Evolutionary conservation across 805 yeast genomes (phyloP), one percentile per base, ranked within the genome.

Genomic region (Candida arabinofermentans): DNA sequence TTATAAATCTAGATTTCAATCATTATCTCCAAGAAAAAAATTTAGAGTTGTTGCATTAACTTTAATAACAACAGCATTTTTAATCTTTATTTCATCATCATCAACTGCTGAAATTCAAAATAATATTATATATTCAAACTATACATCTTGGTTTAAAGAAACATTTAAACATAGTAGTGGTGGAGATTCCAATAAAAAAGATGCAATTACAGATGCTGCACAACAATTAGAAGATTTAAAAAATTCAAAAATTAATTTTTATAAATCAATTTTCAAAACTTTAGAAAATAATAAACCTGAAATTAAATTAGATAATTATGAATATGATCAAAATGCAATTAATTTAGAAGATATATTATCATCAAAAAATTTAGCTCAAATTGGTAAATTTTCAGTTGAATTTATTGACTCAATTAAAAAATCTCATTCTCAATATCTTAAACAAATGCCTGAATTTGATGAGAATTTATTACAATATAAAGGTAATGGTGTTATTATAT

Each of bases 401-500:
- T 55, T 55, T 34, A 32, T 54, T 9, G 39, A 34, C 34, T 52
- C 74, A 23, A 58, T 62, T 9, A 62, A 62, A 3, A 56, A 55
- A 0, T 76, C 76, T 43, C 58, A 54, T 42, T 22, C 44, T 2
- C 36, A 35, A 10, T 46, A 44, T 14, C 55, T 76, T 21, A 51
- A 53, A 2, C 57, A 66, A n/a, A 36, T 74, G 70, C 37, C 70
- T 67, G 43, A 58, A 52, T 26, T 62, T 58, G 35, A 58, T 75
- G 60, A 81, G 10, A 42, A 44, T 4, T 14, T 48, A 77, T 19
- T 47, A 33, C 48, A 46, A 18, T 52, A 49, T 33, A 40, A 33
- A 30, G 78, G 81, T 2, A 66, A 72, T 46, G 90, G 89, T 17
- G 79, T 82, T 21, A 81, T 83, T 1, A 79, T 77, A 41, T 77